These are phyloP conservation scores for Fraxinus platypoda DNA, from an alignment of 305 asterid genomes.

Conservation along the genomic window DNA sequence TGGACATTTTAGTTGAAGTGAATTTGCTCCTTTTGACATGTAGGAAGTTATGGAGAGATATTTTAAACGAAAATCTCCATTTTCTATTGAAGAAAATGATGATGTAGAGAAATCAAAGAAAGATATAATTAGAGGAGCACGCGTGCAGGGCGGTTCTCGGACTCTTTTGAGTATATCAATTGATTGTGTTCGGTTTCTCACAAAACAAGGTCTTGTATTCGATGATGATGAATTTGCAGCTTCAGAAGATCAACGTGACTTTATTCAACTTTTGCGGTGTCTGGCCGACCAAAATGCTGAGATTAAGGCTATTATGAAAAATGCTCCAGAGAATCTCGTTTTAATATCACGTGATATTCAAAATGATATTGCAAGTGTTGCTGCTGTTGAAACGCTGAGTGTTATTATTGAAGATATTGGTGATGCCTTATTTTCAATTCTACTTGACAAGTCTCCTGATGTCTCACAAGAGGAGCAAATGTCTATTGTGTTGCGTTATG, in stretches of 20 bases:
- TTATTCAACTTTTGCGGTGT: neutral
- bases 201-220: neutral
- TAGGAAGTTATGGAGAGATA: neutral
- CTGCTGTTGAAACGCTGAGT: neutral
- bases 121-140: neutral
- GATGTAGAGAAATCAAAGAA: neutral
- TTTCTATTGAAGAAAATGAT: neutral
- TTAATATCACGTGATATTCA: neutral
- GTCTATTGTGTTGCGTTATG: neutral
- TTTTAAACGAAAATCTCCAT: neutral
- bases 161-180: neutral
- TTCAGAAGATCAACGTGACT: neutral
- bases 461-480: neutral
- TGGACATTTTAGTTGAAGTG: neutral
- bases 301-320: neutral
- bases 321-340: neutral
- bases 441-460: neutral
- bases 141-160: neutral
- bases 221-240: neutral
- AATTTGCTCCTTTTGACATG: neutral
- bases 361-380: neutral
- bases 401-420: neutral
- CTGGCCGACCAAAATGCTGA: neutral
- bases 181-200: neutral
- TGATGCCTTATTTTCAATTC: neutral